Evolutionary conservation across 2,329 filamentous ascomycete species (phyloP), one percentile per base, ranked within the genome.

Genomic region (Fusarium sp.): DNA sequence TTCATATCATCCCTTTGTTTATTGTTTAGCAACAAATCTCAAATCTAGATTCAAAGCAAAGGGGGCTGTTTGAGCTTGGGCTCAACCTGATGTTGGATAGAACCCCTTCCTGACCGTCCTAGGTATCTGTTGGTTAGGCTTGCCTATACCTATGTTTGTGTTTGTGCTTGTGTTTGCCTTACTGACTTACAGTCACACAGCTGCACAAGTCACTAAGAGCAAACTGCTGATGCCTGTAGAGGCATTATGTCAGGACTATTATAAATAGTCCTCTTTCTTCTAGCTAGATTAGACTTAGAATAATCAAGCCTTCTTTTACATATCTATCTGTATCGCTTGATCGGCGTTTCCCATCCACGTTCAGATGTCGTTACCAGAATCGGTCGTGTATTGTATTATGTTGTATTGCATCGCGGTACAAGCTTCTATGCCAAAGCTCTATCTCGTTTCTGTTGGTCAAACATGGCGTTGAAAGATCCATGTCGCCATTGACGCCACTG

Each of bases 401-500:
- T 24, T 47, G 25, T 30, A 6, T 49, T 24, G 47, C 32, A 29
- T 32, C 32, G 47, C 24, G 47, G 30, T 13, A 34, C 29, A 5
- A 24, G 10, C 29, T 22, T 27, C 45, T 13, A 15, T n/a, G 34
- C 34, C 11, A 38, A 38, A 49, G 20, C 29, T 49, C 29, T 15
- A 20, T 48, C 53, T 48, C 47, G 54, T 58, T 47, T 43, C 22
- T 51, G 62, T 45, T 46, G 43, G 67, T 60, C 47, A 63, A 69
- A 65, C 68, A 71, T 56, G 68, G 68, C 60, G 55, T 55, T 32
- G 55, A 16, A 40, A 57, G 59, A 58, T 69, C 64, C 68, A 62
- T 58, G 63, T 55, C 38, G 25, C 63, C 54, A 29, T 60, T 30
- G 51, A 40, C 12, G 48, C 49, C 25, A 43, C 32, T 20, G 38